Conservation (phyloP, 1,139 yeast genomes). For the Blastobotrys arbuscula region DNA sequence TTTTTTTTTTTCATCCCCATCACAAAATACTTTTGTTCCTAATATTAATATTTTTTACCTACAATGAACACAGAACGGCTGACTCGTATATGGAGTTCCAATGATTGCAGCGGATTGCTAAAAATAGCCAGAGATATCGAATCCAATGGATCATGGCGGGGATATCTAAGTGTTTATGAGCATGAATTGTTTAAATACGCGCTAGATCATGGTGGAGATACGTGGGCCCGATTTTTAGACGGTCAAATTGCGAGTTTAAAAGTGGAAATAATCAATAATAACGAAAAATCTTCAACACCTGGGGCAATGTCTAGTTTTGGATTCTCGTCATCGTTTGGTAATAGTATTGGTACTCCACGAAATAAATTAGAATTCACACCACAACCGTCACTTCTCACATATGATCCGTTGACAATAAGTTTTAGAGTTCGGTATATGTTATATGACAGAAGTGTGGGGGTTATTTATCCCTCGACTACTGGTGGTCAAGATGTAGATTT, state of each 20-base stretch:
- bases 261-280: slow-evolving; percentile 1
- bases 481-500: slow-evolving; percentile 27
- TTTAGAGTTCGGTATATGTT: slow-evolving; percentile 40
- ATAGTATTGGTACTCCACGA: slow-evolving; percentile 4
- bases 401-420: slow-evolving; percentile 35
- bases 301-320: neutral
- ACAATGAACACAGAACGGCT: slow-evolving; percentile 7
- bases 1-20: slow-evolving; percentile 1
- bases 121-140: slow-evolving; percentile 37
- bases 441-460: slow-evolving; percentile 34
- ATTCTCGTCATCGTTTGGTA: neutral
- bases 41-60: neutral
- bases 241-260: slow-evolving; percentile 25
- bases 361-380: slow-evolving; percentile 9
- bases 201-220: slow-evolving; percentile 29
- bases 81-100: slow-evolving; percentile 33
- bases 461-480: slow-evolving; percentile 27
- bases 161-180: slow-evolving; percentile 36
- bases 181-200: slow-evolving; percentile 35
- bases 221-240: slow-evolving; percentile 34
- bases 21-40: neutral
- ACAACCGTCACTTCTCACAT: slow-evolving; percentile 10
- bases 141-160: slow-evolving; percentile 36
- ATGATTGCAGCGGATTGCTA: slow-evolving; percentile 32
- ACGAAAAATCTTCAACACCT: neutral